phyloP scores from a whole-genome alignment of 371 early-diverging fungal species.

The Apophysomyces sp. region DNA sequence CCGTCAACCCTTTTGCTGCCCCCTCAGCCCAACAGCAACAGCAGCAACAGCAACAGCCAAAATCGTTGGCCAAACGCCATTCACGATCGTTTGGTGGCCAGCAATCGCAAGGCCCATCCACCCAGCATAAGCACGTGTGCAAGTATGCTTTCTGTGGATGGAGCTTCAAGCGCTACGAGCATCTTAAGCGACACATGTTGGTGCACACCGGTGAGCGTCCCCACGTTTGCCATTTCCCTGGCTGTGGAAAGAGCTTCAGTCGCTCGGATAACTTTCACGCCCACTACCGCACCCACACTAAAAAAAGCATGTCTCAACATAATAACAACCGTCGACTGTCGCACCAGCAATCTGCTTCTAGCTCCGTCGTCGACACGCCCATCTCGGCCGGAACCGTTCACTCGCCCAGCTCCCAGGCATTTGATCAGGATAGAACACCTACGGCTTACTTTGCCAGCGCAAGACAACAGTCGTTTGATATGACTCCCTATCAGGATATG shows the following conservation, averaged over 20 bases:
- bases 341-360: background rate
- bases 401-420: slow-evolving; percentile 7
- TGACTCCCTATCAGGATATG: slow-evolving; percentile 19
- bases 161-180: slow-evolving; percentile 82
- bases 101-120: slow-evolving; percentile 27
- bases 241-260: slow-evolving; percentile 75
- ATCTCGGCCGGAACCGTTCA: slow-evolving; percentile 6
- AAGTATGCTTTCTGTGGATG: slow-evolving; percentile 53
- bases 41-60: slow-evolving; percentile 1
- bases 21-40: background rate
- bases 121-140: slow-evolving; percentile 37
- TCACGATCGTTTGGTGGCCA: slow-evolving; percentile 17
- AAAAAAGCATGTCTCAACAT: slow-evolving; percentile 11
- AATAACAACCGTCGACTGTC: slow-evolving; percentile 11
- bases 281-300: slow-evolving; percentile 36
- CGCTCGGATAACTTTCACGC: slow-evolving; percentile 76
- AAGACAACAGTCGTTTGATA: slow-evolving; percentile 17
- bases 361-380: slow-evolving; percentile 13
- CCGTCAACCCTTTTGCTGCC: slow-evolving; percentile 2
- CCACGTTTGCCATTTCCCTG: slow-evolving; percentile 63
- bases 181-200: slow-evolving; percentile 80
- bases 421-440: slow-evolving; percentile 12
- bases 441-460: slow-evolving; percentile 20
- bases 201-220: slow-evolving; percentile 70
- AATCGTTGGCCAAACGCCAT: background rate